Base-by-base conservation (phyloP, 352 stramenopile genomes). In the Discostella stelligera region DNA sequence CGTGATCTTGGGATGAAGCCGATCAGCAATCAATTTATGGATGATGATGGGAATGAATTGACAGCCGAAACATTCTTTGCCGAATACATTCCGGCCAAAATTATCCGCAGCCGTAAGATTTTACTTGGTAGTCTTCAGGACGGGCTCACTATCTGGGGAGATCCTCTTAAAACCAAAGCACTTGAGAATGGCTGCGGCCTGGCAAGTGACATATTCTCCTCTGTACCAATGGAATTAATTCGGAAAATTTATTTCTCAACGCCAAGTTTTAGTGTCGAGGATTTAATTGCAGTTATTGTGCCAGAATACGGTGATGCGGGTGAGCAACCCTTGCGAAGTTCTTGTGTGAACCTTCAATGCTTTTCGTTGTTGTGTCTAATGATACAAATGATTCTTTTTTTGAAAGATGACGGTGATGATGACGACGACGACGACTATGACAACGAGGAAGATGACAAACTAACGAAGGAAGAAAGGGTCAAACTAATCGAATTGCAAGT, bases 71-170 rank as follows among this genome's bases (percentile, higher is more conserved):
- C 30, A 3, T 52, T 52, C 18, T 65, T 65, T 16, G 1, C 9
- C 13, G 49, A 65, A 32, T 65, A 20, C 2, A 65, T 65, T 32
- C 56, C 32, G 13, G 8, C 48, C 27, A 65, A 25, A 5, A 23
- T 65, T 2, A 65, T 65, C n/a, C 18, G 52, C 52, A 37, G 14
- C 27, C 56, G 32, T n/a, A 65, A 65, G 56, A 52, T 65, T 50
- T 32, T 65, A 32, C 56, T 65, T 20, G n/a, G 32, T 13, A 65
- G 32, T 53, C 32, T 65, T 13, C 56, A 8, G 13, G 14, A 65
- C 16, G 56, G 56, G 32, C 56, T 65, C 13, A 65, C 56, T 16
- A 50, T 63, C 48, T 13, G 30, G 1, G 32, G 21, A 8, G 14
- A n/a, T 49, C 56, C 23, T n/a, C 10, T 52, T 5, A 6, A 32